A percentile compares a stretch with the other conserved stretches of the same genome.
Conservation (phyloP, 1,284 basidiomycete genomes). For the Ganoderma lingzhi region DNA sequence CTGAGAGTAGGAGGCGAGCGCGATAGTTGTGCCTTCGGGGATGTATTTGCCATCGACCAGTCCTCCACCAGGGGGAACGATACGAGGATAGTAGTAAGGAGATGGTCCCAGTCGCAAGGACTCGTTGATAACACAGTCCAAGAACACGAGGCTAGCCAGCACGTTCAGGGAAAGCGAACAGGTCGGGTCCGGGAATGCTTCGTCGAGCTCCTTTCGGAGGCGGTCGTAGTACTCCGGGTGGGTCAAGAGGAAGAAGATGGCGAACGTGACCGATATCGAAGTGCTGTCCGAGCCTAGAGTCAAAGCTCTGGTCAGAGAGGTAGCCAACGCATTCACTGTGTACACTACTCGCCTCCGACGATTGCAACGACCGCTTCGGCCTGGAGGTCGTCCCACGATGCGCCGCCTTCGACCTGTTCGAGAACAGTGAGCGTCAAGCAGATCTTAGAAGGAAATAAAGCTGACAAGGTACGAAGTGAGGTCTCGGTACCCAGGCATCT, state of each 20-base stretch:
- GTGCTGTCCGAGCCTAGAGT: slow-evolving; percentile 31
- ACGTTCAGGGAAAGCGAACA: slow-evolving; percentile 21
- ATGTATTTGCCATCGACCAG: not conserved
- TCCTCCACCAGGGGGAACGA: slow-evolving; percentile 21
- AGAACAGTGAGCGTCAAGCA: too few relatives aligned
- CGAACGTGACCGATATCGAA: slow-evolving; percentile 28
- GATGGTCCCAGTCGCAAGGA: slow-evolving; percentile 28
- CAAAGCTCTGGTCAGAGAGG: not conserved
- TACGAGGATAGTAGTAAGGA: too few relatives aligned
- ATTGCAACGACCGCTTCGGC: slow-evolving; percentile 37
- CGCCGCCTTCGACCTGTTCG: too few relatives aligned
- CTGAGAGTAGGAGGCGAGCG: slow-evolving; percentile 13
- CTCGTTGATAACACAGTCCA: slow-evolving; percentile 40
- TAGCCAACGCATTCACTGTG: too few relatives aligned
- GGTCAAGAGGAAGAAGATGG: slow-evolving; percentile 32
- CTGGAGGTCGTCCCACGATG: slow-evolving; percentile 26
- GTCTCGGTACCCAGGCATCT: slow-evolving; percentile 17
- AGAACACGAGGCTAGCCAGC: slow-evolving; percentile 34
- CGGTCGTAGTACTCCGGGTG: slow-evolving; percentile 27
- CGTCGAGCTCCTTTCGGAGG: slow-evolving; percentile 36
- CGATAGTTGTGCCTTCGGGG: slow-evolving; percentile 9
- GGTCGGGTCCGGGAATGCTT: slow-evolving; percentile 30
- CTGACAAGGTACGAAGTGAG: slow-evolving; percentile 26
- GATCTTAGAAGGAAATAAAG: too few relatives aligned
- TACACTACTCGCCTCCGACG: slow-evolving; percentile 31